phyloP scores from a whole-genome alignment of 2,329 filamentous ascomycete species.

The Diaporthe eres region DNA sequence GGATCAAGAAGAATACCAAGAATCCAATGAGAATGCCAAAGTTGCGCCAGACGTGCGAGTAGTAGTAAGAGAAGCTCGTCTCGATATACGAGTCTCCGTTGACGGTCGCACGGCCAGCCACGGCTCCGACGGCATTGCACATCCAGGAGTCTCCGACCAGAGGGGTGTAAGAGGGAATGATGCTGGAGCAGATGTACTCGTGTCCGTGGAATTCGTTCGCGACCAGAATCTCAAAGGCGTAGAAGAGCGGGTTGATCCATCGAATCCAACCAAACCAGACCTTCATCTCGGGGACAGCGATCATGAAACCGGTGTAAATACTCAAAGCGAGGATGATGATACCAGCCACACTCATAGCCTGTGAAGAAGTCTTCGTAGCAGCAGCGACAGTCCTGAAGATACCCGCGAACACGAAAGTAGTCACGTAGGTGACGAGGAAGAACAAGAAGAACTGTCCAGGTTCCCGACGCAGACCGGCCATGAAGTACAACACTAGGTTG shows the following conservation, averaged over 20 bases:
- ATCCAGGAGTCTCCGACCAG: conserved; percentile 63
- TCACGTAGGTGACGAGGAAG: conserved; percentile 77
- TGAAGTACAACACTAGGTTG: conserved; percentile 72
- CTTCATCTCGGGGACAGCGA: conserved; percentile 70
- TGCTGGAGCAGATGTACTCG: conserved; percentile 67
- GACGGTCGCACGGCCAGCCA: conserved; percentile 66
- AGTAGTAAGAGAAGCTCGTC: conserved; percentile 68
- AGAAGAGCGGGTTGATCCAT: conserved; percentile 80
- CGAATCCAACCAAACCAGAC: conserved; percentile 84
- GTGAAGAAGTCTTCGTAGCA: conserved; percentile 74
- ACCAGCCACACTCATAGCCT: conserved; percentile 68
- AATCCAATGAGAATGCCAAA: conserved; percentile 78
- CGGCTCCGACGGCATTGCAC: conserved; percentile 68
- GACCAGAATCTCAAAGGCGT: conserved; percentile 80
- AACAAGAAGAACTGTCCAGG: conserved; percentile 83
- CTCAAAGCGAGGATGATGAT: conserved; percentile 72
- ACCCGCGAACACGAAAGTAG: conserved; percentile 81
- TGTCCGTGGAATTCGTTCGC: conserved; percentile 79
- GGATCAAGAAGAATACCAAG: conserved; percentile 71
- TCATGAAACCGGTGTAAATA: conserved; percentile 72
- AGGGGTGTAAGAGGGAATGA: conserved; percentile 62
- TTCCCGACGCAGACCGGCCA: conserved; percentile 67
- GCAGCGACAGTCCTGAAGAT: conserved; percentile 82
- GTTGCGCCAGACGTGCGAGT: conserved; percentile 75
- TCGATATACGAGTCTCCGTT: conserved; percentile 74